Evolutionary conservation across 129 eudicot genomes (phyloP).

Genomic region (Artemisia argyi): DNA sequence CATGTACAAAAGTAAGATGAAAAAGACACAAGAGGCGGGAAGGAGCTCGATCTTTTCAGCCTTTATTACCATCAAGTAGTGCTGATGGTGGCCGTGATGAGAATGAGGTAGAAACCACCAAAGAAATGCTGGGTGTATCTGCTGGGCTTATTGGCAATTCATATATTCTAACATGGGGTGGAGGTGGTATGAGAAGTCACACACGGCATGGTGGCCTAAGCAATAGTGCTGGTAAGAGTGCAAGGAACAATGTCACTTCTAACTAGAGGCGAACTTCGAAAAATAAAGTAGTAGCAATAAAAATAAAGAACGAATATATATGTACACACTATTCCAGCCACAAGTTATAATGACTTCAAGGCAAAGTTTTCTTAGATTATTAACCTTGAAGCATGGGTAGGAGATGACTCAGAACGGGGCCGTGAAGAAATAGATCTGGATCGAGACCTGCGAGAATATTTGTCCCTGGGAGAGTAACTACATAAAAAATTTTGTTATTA

Average conservation of each 20-base stretch:
- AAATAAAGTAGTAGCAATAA: too few relatives aligned
- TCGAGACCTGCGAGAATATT: too few relatives aligned
- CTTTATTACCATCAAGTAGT: conserved; percentile 33
- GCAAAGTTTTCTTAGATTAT: too few relatives aligned
- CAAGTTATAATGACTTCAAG: too few relatives aligned
- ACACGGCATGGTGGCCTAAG: conserved; percentile 63
- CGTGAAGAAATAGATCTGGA: too few relatives aligned
- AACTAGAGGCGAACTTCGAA: too few relatives aligned
- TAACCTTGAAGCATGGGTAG: too few relatives aligned
- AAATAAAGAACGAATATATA: too few relatives aligned
- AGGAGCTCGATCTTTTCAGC: conserved; percentile 40
- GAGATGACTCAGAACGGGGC: too few relatives aligned
- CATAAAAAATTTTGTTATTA: too few relatives aligned
- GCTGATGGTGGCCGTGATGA: conserved; percentile 33
- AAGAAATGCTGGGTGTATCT: conserved; percentile 13
- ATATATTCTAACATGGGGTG: conserved; percentile 71
- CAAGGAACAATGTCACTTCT: conserved; percentile 28
- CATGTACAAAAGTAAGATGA: conserved; percentile 44
- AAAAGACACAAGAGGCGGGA: conserved; percentile 55
- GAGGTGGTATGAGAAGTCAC: conserved; percentile 78
- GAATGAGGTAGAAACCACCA: conserved; percentile 28
- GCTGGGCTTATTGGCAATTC: conserved; percentile 32
- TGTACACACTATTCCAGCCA: too few relatives aligned
- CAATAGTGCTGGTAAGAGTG: conserved; percentile 48
- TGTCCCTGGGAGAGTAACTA: too few relatives aligned